phyloP scores from a whole-genome alignment of 441 rosid genomes.

The Melastoma candidum region DNA sequence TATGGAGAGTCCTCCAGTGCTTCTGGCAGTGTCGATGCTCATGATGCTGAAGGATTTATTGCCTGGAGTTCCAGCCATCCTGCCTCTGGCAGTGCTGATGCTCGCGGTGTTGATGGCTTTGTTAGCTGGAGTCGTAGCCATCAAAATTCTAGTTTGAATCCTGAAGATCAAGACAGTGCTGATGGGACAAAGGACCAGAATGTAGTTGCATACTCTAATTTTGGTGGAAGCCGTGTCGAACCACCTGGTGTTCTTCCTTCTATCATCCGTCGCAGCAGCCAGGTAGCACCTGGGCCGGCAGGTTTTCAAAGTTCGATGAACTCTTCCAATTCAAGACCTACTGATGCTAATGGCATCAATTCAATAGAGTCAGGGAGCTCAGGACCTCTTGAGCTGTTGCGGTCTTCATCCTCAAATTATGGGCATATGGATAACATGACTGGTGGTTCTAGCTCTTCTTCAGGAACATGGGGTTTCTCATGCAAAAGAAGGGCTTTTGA shows the following conservation, averaged over 20 bases:
- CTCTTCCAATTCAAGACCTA: slow-evolving; percentile 28
- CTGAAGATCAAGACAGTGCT: slow-evolving; percentile 32
- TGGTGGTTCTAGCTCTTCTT: slow-evolving; percentile 39
- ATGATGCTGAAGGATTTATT: slow-evolving; percentile 29
- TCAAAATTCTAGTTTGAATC: slow-evolving; percentile 37
- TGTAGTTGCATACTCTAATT: slow-evolving; percentile 29
- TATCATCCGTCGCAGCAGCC: slow-evolving; percentile 29
- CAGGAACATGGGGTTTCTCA: slow-evolving; percentile 61
- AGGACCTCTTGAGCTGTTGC: slow-evolving; percentile 8
- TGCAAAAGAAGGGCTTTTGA: slow-evolving; percentile 88
- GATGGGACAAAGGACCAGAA: slow-evolving; percentile 39
- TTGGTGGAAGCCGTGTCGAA: slow-evolving; percentile 41
- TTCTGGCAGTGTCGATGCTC: slow-evolving; percentile 26
- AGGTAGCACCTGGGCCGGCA: slow-evolving; percentile 29
- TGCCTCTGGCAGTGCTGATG: slow-evolving; percentile 23
- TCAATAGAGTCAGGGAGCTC: too few relatives aligned
- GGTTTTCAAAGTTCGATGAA: slow-evolving; percentile 36
- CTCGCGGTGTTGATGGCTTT: slow-evolving; percentile 32
- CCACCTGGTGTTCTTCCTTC: slow-evolving; percentile 26
- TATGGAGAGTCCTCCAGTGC: slow-evolving; percentile 30
- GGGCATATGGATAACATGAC: slow-evolving; percentile 42
- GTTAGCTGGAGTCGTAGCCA: slow-evolving; percentile 58
- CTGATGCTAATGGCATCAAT: slow-evolving; percentile 19
- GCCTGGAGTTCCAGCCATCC: slow-evolving; percentile 53
- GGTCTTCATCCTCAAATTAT: slow-evolving; percentile 48